phyloP scores from a whole-genome alignment of 140 eudicot genomes.

The Bidens hawaiensis region DNA sequence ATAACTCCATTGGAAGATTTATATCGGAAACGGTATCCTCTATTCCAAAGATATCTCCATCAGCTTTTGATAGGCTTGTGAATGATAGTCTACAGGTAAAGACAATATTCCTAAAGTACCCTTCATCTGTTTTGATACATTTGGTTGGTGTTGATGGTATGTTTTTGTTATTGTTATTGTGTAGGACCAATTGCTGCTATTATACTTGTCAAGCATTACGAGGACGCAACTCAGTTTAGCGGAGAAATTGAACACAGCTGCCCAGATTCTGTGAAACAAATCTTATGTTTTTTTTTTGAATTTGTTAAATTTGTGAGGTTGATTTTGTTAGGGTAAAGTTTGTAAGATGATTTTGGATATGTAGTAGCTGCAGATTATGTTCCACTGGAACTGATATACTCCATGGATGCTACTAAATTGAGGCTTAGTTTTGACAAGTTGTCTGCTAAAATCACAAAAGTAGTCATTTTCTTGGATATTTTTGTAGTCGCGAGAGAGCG shows the following conservation, averaged over 20 bases:
- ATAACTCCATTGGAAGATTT: conserved; percentile 69
- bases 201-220: conserved; percentile 90
- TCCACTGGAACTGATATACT: conserved; percentile 10
- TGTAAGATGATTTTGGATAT: conserved; percentile 17
- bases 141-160: background rate
- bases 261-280: conserved; percentile 60
- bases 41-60: conserved; percentile 66
- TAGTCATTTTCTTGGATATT: background rate
- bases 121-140: background rate
- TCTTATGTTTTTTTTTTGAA: background rate
- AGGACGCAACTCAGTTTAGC: conserved; percentile 94
- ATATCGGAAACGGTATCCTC: conserved; percentile 69
- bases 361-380: conserved; percentile 1
- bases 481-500: too few species aligned
- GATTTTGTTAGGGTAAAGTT: conserved; percentile 19
- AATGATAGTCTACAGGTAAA: conserved; percentile 83
- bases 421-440: background rate
- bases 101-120: background rate
- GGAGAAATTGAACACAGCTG: conserved; percentile 93
- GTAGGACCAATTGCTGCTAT: conserved; percentile 82
- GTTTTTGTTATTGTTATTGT: background rate
- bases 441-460: background rate
- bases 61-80: conserved; percentile 80
- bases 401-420: conserved; percentile 23
- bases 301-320: conserved; percentile 3